A percentile compares a stretch with the other conserved stretches of the same genome.
phyloP scores from a whole-genome alignment of 192 early-diverging fungal species.

The Entomortierella parvispora region DNA sequence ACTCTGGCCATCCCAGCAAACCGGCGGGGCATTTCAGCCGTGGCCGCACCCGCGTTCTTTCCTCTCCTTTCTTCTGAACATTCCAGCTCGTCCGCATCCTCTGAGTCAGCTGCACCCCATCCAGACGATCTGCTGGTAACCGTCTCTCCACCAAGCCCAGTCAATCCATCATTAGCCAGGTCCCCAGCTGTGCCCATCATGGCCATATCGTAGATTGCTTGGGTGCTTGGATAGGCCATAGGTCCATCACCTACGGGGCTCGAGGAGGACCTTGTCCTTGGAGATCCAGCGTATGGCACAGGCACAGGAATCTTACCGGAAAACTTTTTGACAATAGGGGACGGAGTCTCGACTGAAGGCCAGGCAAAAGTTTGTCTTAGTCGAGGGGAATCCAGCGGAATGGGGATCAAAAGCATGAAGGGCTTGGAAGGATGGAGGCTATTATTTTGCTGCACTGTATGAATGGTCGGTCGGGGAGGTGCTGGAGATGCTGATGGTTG shows the following conservation, averaged over 20 bases:
- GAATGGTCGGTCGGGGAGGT: not conserved
- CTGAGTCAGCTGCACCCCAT: not conserved
- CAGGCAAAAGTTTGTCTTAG: slow-evolving; percentile 38
- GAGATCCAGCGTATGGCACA: not conserved
- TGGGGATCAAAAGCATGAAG: slow-evolving; percentile 32
- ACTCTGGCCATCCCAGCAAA: too few relatives aligned
- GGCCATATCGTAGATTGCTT: slow-evolving; percentile 8
- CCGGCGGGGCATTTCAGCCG: too few relatives aligned
- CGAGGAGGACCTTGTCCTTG: not conserved
- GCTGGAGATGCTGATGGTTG: not conserved
- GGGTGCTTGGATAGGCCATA: not conserved
- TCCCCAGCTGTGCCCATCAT: not conserved
- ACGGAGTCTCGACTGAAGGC: slow-evolving; percentile 21
- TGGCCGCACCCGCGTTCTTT: too few relatives aligned
- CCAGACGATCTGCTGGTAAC: not conserved
- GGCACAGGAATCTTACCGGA: not conserved
- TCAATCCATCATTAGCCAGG: not conserved
- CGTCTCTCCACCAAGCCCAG: not conserved
- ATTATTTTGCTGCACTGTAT: not conserved
- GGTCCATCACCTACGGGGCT: not conserved
- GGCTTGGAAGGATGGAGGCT: slow-evolving; percentile 6
- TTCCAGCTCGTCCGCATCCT: not conserved
- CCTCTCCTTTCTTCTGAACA: not conserved
- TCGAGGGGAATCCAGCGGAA: slow-evolving; percentile 22
- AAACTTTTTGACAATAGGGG: not conserved